Percentiles rank a stretch among this genome's conserved stretches.
These are phyloP conservation scores for Echinosophora koreensis DNA, from an alignment of 306 rosid genomes.

Conservation along the genomic window DNA sequence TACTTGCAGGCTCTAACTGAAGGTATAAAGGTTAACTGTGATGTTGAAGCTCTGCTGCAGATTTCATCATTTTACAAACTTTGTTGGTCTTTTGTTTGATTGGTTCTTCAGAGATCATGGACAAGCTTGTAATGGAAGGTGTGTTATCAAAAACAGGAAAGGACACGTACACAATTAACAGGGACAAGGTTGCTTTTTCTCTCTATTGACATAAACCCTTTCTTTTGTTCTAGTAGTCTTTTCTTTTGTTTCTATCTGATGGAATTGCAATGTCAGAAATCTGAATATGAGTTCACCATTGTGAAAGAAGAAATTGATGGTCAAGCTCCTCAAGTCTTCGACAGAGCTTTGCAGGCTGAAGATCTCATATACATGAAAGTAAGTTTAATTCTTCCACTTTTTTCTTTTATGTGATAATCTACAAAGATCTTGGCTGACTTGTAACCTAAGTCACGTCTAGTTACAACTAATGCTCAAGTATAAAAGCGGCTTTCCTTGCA, in stretches of 20 bases:
- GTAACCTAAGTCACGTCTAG: neutral
- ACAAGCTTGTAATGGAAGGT: constrained; percentile 74
- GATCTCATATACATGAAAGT: constrained; percentile 86
- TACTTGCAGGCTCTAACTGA: constrained; percentile 76
- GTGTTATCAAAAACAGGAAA: constrained; percentile 67
- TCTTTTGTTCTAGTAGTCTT: constrained; percentile 21
- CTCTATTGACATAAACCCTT: constrained; percentile 12
- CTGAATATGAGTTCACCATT: constrained; percentile 66
- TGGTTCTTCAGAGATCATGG: constrained; percentile 73
- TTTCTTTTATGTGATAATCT: neutral
- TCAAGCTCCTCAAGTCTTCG: constrained; percentile 50
- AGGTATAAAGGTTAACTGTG: constrained; percentile 59
- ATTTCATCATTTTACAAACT: constrained; percentile 26
- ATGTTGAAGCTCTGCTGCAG: constrained; percentile 31
- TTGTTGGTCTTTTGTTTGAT: constrained; percentile 42
- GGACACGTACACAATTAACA: constrained; percentile 68
- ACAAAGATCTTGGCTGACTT: constrained; percentile 26
- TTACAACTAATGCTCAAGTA: constrained; percentile 25
- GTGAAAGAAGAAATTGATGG: constrained; percentile 82
- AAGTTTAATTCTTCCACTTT: constrained; percentile 37
- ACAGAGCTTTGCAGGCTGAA: constrained; percentile 52
- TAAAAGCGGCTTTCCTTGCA: constrained; percentile 19
- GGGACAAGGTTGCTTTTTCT: constrained; percentile 65
- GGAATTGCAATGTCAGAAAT: constrained; percentile 56
- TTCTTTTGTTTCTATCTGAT: constrained; percentile 6